Evolutionary conservation across 164 flowering plant species (phyloP).

Genomic region (Annona cherimola): DNA sequence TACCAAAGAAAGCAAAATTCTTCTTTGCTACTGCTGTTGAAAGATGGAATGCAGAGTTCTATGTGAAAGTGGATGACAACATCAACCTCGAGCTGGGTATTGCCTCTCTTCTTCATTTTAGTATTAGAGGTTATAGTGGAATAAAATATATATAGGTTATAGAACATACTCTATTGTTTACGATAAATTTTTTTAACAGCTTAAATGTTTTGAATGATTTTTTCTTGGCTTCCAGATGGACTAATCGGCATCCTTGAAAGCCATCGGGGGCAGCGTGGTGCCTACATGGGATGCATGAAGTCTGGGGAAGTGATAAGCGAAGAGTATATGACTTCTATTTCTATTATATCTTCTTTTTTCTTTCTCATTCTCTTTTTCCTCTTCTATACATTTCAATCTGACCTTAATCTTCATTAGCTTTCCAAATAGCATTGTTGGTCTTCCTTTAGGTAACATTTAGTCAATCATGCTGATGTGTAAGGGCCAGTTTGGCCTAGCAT

Average conservation of each 20-base stretch:
- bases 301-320: constrained; percentile 92
- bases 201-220: neutral
- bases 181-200: neutral
- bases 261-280: constrained; percentile 68
- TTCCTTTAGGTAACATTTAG: neutral
- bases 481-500: too few species aligned
- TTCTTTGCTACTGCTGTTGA: constrained; percentile 91
- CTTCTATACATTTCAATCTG: neutral
- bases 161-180: neutral
- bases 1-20: constrained; percentile 87
- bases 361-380: neutral
- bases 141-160: neutral
- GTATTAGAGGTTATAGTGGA: too few species aligned
- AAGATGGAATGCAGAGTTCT: constrained; percentile 96
- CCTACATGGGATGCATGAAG: constrained; percentile 98
- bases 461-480: neutral
- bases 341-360: neutral
- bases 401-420: neutral
- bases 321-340: constrained; percentile 43
- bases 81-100: constrained; percentile 79
- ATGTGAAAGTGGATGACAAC: constrained; percentile 89
- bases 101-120: neutral
- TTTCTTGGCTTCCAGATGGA: constrained; percentile 52
- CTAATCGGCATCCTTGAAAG: constrained; percentile 73
- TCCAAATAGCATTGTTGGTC: neutral